phyloP scores from a whole-genome alignment of 2,329 filamentous ascomycete genomes.

The Sarocladium kiliense region DNA sequence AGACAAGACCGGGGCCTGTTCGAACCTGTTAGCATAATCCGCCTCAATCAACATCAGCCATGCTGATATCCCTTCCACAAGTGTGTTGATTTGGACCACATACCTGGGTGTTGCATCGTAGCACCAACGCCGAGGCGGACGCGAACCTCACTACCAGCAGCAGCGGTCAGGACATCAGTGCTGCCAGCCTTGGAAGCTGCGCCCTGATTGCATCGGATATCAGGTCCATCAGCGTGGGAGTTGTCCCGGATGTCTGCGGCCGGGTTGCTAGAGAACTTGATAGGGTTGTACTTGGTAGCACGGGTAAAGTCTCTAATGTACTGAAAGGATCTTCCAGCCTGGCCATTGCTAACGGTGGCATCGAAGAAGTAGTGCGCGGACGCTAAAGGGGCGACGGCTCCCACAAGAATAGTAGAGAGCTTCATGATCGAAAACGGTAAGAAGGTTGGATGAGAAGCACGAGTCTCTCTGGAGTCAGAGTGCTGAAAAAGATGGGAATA shows the following conservation, averaged over 20 bases:
- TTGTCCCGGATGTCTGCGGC: conserved; percentile 17
- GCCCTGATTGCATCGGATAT: conserved; percentile 24
- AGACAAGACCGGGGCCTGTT: conserved; percentile 18
- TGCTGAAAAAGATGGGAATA: too few relatives aligned
- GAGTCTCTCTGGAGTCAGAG: too few relatives aligned
- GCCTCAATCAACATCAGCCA: too few relatives aligned
- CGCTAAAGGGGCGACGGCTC: conserved; percentile 16
- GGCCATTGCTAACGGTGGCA: conserved; percentile 17
- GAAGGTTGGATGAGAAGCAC: too few relatives aligned
- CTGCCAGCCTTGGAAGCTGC: conserved; percentile 17
- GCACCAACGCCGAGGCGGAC: conserved; percentile 16
- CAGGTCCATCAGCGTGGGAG: conserved; percentile 17
- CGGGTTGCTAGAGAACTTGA: conserved; percentile 23
- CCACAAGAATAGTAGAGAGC: conserved; percentile 10
- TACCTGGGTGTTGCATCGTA: conserved; percentile 18
- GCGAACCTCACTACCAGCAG: conserved; percentile 17
- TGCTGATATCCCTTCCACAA: too few relatives aligned
- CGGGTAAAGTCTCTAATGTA: conserved; percentile 22
- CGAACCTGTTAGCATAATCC: too few relatives aligned
- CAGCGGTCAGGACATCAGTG: conserved; percentile 19
- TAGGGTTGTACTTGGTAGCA: conserved; percentile 19
- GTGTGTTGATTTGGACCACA: too few relatives aligned
- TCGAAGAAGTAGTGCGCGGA: conserved; percentile 26
- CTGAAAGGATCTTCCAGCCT: conserved; percentile 11
- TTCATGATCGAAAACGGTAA: too few relatives aligned